Evolutionary conservation across 1,139 yeast species (phyloP), one percentile per base, ranked within the genome.

Genomic region (Geotrichum armillariae): DNA sequence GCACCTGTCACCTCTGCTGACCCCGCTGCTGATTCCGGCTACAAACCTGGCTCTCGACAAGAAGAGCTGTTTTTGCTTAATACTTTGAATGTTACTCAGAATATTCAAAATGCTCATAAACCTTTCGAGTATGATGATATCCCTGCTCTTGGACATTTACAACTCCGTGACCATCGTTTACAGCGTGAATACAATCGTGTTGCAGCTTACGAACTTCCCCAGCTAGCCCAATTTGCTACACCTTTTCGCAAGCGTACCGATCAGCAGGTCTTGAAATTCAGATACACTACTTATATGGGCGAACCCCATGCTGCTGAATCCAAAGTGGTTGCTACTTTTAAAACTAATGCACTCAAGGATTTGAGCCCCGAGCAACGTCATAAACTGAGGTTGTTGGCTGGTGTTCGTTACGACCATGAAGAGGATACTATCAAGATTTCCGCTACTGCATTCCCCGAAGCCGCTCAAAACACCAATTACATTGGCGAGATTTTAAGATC

Each of bases 201-300:
- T 35, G 86, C 94, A 29, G 97, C 98, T 0, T 93, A 84, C 69
- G 98, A 91, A 67, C 77, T 91, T 75, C 99, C 99, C 2, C 78
- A 83, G 53, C 75, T 93, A 57, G 82, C 84, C 41, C 81, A 88
- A 66, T 85, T 59, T 50, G 57, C 65, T 51, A 44, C 59, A 25
- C 59, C 58, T 12, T 55, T 82, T 68, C 66, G 61, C 35, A 85
- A 84, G 21, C 69, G 69, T 12, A 58, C 76, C 5, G 58, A 61
- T 20, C 60, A 62, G 4, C 77, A 79, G 41, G 72, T 78, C 29
- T 88, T 90, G 37, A 74, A 73, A 47, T 85, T 87, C 65, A 80
- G 83, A 58, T 90, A 83, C 71, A 79, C 83, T 27, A 78, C 86
- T 4, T 90, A 83, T 65, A 73, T 89, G 50, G 85, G 90, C 33